Conservation (phyloP, 2,329 filamentous ascomycete genomes). For the Monosporascus sp. region DNA sequence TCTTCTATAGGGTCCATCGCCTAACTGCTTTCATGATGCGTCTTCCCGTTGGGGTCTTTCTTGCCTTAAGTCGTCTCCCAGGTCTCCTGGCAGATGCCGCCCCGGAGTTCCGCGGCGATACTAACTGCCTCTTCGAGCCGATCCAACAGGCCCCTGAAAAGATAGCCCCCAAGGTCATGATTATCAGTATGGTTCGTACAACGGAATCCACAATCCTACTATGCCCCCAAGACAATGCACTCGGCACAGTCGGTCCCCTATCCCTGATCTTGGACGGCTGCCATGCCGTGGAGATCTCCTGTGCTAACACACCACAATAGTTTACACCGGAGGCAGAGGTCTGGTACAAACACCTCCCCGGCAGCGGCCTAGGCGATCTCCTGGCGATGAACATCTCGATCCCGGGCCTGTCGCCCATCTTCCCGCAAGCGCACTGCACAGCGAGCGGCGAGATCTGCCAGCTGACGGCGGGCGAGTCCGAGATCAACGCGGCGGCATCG, state of each 20-base stretch:
- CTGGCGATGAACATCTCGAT: slow-evolving; percentile 51
- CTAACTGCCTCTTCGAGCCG: background rate
- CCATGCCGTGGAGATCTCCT: too few species aligned
- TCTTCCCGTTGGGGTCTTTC: background rate
- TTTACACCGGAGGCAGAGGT: slow-evolving; percentile 56
- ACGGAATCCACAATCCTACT: background rate
- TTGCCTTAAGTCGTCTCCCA: background rate
- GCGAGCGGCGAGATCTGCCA: slow-evolving; percentile 59
- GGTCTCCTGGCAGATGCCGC: background rate
- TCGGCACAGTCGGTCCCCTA: background rate
- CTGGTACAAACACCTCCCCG: slow-evolving; percentile 51
- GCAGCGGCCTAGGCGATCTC: slow-evolving; percentile 46
- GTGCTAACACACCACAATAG: slow-evolving; percentile 28
- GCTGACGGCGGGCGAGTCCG: slow-evolving; percentile 60
- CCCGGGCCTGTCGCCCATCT: slow-evolving; percentile 60
- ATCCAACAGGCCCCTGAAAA: slow-evolving; percentile 4
- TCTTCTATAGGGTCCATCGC: background rate
- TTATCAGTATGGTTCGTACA: slow-evolving; percentile 51
- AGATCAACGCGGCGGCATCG: slow-evolving; percentile 70
- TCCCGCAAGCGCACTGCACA: slow-evolving; percentile 60
- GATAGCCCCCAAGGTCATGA: slow-evolving; percentile 55
- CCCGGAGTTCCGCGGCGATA: background rate
- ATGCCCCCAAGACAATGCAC: slow-evolving; percentile 5
- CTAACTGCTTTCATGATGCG: background rate
- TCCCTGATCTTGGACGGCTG: too few species aligned